Evolutionary conservation across 2,329 filamentous ascomycete species (phyloP).

Genomic region (Hymenoscyphus scutula): DNA sequence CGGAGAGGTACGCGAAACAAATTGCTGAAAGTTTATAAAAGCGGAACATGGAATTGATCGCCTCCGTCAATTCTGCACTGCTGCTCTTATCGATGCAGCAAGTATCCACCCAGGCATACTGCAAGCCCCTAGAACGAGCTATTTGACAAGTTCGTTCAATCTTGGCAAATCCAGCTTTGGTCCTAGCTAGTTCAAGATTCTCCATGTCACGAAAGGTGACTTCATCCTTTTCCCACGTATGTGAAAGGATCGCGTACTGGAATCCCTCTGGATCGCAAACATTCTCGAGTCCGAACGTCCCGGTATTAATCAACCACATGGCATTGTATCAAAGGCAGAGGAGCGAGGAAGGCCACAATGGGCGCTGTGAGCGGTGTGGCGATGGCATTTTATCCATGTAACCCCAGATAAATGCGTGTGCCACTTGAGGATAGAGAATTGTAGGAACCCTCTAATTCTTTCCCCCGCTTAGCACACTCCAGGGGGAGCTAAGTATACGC

Average conservation of each 20-base stretch:
- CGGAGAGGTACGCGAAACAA: not conserved
- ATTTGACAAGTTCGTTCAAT: not conserved
- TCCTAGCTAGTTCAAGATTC: not conserved
- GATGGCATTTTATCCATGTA: no score
- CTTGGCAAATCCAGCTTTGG: not conserved
- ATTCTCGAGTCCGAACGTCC: not conserved
- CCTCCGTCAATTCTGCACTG: not conserved
- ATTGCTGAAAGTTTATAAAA: not conserved
- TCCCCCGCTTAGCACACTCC: no score
- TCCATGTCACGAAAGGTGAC: not conserved
- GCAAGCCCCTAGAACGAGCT: not conserved
- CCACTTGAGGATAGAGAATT: no score
- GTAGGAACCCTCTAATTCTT: no score
- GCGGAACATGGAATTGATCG: not conserved
- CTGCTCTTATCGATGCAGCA: not conserved
- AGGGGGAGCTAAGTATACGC: no score
- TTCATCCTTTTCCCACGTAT: not conserved
- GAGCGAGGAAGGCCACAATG: not conserved
- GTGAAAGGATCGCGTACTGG: not conserved
- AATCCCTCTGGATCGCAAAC: not conserved
- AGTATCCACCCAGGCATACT: not conserved
- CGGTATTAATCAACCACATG: not conserved
- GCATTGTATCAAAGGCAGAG: not conserved
- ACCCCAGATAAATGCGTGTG: no score
- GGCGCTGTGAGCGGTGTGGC: no score